Conservation (phyloP, 2,329 filamentous ascomycete genomes). For the Talaromyces marneffei region DNA sequence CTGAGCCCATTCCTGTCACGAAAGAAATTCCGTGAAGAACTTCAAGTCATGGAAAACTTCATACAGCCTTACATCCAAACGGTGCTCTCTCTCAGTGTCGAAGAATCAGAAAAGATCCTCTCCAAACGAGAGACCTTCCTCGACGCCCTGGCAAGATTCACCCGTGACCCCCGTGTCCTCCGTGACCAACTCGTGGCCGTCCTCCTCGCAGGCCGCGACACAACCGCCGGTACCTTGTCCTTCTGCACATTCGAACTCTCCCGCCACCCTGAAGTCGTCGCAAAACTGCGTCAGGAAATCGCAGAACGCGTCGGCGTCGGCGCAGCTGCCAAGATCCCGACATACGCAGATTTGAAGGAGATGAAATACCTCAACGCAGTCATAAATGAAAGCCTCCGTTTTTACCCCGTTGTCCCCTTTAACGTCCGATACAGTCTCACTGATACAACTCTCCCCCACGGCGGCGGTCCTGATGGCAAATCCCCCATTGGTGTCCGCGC, state of each 20-base stretch:
- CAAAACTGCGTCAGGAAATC: conserved; percentile 62
- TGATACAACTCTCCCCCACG: conserved; percentile 69
- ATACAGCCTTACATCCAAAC: conserved; percentile 72
- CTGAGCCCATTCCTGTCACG: conserved; percentile 60
- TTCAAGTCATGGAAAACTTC: conserved; percentile 68
- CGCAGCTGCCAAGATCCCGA: conserved; percentile 45
- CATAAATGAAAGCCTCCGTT: conserved; percentile 69
- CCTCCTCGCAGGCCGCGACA: conserved; percentile 75
- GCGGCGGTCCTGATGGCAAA: conserved; percentile 46
- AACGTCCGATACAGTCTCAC: conserved; percentile 67
- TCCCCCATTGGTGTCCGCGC: conserved; percentile 43
- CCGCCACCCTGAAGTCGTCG: conserved; percentile 58
- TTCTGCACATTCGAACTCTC: conserved; percentile 81
- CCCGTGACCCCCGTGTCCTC: conserved; percentile 57
- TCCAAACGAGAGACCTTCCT: conserved; percentile 49
- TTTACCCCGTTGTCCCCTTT: conserved; percentile 74
- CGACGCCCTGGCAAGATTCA: conserved; percentile 68
- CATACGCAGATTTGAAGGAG: conserved; percentile 74
- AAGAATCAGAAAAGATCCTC: conserved; percentile 65
- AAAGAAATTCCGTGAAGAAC: conserved; percentile 55
- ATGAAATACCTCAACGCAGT: conserved; percentile 74
- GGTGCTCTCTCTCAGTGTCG: conserved; percentile 61
- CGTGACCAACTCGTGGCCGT: conserved; percentile 80
- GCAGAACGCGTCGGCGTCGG: conserved; percentile 68
- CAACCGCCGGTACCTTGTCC: conserved; percentile 73